Conservation (phyloP, 176 grass and related monocot genomes). For the Panicum miliaceum region DNA sequence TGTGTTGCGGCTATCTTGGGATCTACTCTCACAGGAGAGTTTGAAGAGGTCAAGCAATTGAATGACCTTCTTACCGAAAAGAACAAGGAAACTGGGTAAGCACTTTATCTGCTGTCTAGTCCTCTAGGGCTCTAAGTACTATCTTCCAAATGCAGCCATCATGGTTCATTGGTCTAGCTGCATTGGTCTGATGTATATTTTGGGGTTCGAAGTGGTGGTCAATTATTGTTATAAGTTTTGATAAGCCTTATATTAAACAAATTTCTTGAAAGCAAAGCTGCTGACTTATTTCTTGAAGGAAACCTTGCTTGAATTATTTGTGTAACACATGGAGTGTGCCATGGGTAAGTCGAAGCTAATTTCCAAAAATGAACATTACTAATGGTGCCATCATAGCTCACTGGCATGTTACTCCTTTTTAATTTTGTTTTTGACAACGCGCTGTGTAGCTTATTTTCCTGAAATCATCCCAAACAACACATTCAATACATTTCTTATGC, state of each 20-base stretch:
- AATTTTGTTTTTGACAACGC: background rate
- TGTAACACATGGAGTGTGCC: background rate
- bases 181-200: background rate
- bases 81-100: slow-evolving; percentile 86
- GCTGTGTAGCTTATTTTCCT: background rate
- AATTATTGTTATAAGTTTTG: background rate
- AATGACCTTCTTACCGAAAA: slow-evolving; percentile 67
- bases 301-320: background rate
- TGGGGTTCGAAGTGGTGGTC: background rate
- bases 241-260: background rate
- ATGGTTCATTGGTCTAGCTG: background rate
- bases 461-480: background rate
- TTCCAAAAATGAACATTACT: background rate
- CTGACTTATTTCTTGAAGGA: background rate
- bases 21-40: slow-evolving; percentile 81
- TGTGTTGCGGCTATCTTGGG: slow-evolving; percentile 88
- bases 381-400: background rate
- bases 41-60: slow-evolving; percentile 69
- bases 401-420: background rate
- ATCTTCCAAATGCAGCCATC: background rate
- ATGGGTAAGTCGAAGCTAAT: background rate
- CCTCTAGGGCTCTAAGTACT: background rate
- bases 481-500: background rate
- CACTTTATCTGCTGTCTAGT: background rate
- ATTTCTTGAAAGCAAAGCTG: background rate